Evolutionary conservation across 2,329 filamentous ascomycete species (phyloP).

Genomic region (Lecanicillium sp.): DNA sequence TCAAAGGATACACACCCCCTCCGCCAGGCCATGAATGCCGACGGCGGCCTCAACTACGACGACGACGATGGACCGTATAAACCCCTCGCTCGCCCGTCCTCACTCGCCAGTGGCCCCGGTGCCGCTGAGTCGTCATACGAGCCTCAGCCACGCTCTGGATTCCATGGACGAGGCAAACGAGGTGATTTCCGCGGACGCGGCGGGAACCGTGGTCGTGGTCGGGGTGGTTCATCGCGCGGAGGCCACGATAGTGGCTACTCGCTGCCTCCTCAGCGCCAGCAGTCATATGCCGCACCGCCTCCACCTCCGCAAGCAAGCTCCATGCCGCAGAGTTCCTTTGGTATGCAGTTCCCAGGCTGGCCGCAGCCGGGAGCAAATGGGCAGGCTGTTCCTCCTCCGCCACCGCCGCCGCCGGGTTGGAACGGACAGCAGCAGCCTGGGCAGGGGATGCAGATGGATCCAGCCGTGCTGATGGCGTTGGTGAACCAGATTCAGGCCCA

Average conservation of each 20-base stretch:
- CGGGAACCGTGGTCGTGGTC: constrained; percentile 22
- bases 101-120: constrained; percentile 45
- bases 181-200: constrained; percentile 30
- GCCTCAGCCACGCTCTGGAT: constrained; percentile 20
- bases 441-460: constrained; percentile 45
- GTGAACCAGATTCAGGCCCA: constrained; percentile 35
- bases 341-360: constrained; percentile 37
- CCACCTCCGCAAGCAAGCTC: constrained; percentile 19
- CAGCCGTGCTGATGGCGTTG: constrained; percentile 45
- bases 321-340: constrained; percentile 17
- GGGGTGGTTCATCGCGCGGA: constrained; percentile 31
- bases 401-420: constrained; percentile 20
- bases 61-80: constrained; percentile 63
- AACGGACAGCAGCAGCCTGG: constrained; percentile 24
- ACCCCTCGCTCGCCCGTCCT: constrained; percentile 59
- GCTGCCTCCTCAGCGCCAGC: constrained; percentile 24
- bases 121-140: constrained; percentile 28
- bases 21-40: constrained; percentile 28
- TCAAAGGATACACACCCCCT: constrained; percentile 27
- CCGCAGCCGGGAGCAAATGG: constrained; percentile 24
- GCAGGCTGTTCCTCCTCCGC: constrained; percentile 28
- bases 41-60: constrained; percentile 56
- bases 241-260: constrained; percentile 31
- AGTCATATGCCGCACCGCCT: constrained; percentile 16
- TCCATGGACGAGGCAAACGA: constrained; percentile 30